phyloP scores from a whole-genome alignment of 1,284 basidiomycete genomes.

The Anthracocystis walkeri region DNA sequence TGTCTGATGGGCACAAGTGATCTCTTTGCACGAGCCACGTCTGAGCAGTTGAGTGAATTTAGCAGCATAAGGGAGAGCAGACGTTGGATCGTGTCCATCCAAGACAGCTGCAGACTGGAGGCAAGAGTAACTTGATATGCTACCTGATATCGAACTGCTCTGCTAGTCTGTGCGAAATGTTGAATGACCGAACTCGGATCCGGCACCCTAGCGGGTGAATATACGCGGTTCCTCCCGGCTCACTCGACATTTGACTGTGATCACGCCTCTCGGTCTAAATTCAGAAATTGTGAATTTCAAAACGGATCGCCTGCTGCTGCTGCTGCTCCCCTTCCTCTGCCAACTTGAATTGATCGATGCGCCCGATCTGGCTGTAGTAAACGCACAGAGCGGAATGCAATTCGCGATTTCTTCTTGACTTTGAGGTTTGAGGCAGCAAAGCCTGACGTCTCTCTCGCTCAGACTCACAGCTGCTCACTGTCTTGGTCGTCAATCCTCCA shows the following conservation, averaged over 20 bases:
- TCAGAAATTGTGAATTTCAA: too few species aligned
- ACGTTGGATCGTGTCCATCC: too few species aligned
- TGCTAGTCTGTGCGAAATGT: too few species aligned
- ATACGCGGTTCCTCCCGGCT: slow-evolving; percentile 28
- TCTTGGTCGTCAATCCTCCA: slow-evolving; percentile 24
- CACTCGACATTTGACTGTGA: slow-evolving; percentile 1
- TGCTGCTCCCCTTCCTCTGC: too few species aligned
- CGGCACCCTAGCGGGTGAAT: slow-evolving; percentile 2
- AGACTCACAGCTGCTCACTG: neutral
- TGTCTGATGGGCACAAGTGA: neutral
- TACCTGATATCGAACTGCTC: too few species aligned
- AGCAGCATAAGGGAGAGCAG: too few species aligned
- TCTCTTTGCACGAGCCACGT: neutral
- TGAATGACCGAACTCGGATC: slow-evolving; percentile 19
- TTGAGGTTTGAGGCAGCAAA: neutral
- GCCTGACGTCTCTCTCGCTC: slow-evolving; percentile 3
- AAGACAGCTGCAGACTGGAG: too few species aligned
- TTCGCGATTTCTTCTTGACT: slow-evolving; percentile 27
- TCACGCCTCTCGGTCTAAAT: neutral
- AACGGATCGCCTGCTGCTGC: too few species aligned
- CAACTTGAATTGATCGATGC: neutral
- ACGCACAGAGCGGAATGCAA: slow-evolving; percentile 1
- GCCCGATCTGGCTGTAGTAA: slow-evolving; percentile 4
- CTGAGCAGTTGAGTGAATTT: neutral
- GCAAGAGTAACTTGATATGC: too few species aligned